Evolutionary conservation across 2,329 filamentous ascomycete species (phyloP).

Genomic region (Apiospora rasikravindrae): DNA sequence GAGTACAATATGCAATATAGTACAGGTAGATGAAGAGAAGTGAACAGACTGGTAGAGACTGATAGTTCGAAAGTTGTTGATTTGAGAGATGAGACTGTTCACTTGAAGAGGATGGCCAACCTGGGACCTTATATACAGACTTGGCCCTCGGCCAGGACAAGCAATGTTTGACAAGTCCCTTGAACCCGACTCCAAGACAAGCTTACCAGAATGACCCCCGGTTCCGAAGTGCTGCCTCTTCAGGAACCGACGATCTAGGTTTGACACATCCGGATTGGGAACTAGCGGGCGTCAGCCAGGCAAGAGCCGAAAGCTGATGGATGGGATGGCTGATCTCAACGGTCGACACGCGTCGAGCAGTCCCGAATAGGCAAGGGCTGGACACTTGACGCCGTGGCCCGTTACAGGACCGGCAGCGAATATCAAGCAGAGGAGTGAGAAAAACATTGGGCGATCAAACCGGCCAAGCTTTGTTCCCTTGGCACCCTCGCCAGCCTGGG

Average conservation of each 20-base stretch:
- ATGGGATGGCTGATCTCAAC: background rate
- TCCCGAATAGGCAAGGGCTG: slow-evolving; percentile 20
- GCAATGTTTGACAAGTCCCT: background rate
- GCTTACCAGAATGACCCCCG: background rate
- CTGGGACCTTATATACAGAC: slow-evolving; percentile 22
- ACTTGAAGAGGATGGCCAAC: slow-evolving; percentile 34
- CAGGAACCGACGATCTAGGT: background rate
- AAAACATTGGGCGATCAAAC: slow-evolving; percentile 16
- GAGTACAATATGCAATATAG: slow-evolving; percentile 36
- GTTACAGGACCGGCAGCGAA: slow-evolving; percentile 11
- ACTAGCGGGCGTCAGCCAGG: background rate
- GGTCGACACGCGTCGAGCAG: slow-evolving; percentile 7
- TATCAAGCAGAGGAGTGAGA: background rate
- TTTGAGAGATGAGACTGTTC: slow-evolving; percentile 26
- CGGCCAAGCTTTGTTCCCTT: slow-evolving; percentile 17
- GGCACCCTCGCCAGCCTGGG: background rate
- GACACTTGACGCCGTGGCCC: slow-evolving; percentile 19
- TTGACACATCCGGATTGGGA: background rate
- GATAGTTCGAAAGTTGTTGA: slow-evolving; percentile 27
- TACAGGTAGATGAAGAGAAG: slow-evolving; percentile 35
- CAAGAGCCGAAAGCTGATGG: background rate
- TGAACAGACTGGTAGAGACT: slow-evolving; percentile 25
- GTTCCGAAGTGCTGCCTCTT: background rate
- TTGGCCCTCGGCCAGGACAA: background rate
- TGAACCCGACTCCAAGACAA: background rate